phyloP scores from a whole-genome alignment of 2,329 filamentous ascomycete genomes.

The Thielaviopsis ethacetica region DNA sequence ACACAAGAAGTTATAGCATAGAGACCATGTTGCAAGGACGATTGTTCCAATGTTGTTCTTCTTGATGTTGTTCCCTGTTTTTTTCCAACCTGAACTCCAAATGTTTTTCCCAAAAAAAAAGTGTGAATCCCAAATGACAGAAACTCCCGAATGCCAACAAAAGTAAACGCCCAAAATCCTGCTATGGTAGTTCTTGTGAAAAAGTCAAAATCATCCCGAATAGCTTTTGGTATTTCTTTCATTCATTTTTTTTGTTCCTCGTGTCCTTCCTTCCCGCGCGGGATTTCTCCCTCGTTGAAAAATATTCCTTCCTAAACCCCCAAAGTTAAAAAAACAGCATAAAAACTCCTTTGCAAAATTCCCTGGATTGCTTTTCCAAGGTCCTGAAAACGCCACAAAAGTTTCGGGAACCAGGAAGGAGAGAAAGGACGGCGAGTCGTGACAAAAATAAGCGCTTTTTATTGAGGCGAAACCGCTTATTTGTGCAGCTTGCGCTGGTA shows the following conservation, averaged over 20 bases:
- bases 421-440: not conserved
- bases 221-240: constrained; percentile 18
- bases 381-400: constrained; percentile 4
- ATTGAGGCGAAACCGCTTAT: constrained; percentile 37
- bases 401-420: not conserved
- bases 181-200: constrained; percentile 15
- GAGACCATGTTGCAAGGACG: not conserved
- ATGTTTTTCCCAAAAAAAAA: not conserved
- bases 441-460: constrained; percentile 12
- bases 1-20: not conserved
- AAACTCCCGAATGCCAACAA: not conserved
- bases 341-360: not conserved
- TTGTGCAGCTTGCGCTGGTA: constrained; percentile 99
- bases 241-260: constrained; percentile 9
- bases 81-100: not conserved
- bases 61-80: not conserved
- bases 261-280: constrained; percentile 1
- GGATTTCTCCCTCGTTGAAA: not conserved
- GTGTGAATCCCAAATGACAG: not conserved
- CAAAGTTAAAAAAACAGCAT: not conserved
- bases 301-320: not conserved
- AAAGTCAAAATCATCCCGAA: constrained; percentile 23
- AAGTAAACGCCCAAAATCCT: not conserved
- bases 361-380: not conserved
- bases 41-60: not conserved